Evolutionary conservation across 2,329 filamentous ascomycete species (phyloP).

Genomic region (Didymosphaeria variabile): DNA sequence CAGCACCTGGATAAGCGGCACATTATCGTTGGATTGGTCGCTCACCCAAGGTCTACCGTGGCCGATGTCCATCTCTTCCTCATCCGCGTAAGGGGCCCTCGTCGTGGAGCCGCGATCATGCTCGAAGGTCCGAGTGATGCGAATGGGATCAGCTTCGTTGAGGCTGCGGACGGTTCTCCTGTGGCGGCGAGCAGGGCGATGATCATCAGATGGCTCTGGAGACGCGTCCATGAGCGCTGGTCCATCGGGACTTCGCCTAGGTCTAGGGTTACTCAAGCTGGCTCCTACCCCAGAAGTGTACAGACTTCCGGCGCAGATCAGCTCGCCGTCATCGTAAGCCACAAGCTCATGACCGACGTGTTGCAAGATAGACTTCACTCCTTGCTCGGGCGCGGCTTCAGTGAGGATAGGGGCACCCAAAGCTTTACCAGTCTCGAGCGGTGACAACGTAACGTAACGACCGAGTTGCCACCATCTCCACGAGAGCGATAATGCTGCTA

Average conservation of each 20-base stretch:
- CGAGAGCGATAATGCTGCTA: constrained; percentile 18
- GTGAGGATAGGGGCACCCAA: constrained; percentile 24
- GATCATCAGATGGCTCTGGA: not conserved
- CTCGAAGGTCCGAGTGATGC: constrained; percentile 17
- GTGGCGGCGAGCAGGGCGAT: constrained; percentile 5
- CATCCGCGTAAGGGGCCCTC: constrained; percentile 16
- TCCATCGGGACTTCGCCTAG: constrained; percentile 1
- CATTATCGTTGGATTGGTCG: constrained; percentile 4
- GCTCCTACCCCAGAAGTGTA: constrained; percentile 20
- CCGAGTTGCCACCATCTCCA: constrained; percentile 28
- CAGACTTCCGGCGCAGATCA: constrained; percentile 25
- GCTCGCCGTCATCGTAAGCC: constrained; percentile 23
- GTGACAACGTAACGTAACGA: constrained; percentile 21
- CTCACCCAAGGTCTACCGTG: constrained; percentile 1
- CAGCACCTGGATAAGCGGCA: constrained; percentile 12
- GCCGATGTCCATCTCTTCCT: constrained; percentile 19
- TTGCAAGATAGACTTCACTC: constrained; percentile 20
- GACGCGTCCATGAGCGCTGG: not conserved
- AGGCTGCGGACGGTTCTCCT: constrained; percentile 18
- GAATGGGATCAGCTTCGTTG: constrained; percentile 12
- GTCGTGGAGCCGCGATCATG: constrained; percentile 21
- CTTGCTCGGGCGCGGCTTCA: constrained; percentile 21
- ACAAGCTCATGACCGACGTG: constrained; percentile 25
- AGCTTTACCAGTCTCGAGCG: constrained; percentile 27
- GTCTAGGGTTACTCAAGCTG: not conserved